Conservation (phyloP, 495 filamentous ascomycete species). For the Penicillium cinerascens region DNA sequence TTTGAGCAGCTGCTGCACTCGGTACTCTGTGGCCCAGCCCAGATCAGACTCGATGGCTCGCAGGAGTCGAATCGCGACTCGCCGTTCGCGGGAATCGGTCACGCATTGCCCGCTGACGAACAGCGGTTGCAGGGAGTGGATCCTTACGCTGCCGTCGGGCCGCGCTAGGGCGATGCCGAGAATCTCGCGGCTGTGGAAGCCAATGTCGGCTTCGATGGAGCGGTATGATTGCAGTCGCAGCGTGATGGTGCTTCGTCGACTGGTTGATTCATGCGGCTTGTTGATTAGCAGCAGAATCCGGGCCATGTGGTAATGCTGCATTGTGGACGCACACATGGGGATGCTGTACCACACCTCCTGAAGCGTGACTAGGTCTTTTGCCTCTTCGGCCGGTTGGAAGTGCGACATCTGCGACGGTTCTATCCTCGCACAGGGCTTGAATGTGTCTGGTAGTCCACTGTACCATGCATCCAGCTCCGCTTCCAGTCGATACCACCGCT, state of each 20-base stretch:
- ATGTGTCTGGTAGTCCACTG: constrained; percentile 54
- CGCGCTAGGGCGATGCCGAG: constrained; percentile 53
- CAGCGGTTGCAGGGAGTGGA: constrained; percentile 59
- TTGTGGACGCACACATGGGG: constrained; percentile 60
- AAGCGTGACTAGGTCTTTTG: constrained; percentile 37
- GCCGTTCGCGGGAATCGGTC: constrained; percentile 46
- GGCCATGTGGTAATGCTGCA: constrained; percentile 65
- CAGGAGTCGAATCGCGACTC: constrained; percentile 49
- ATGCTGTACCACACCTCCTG: constrained; percentile 61
- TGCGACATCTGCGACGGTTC: constrained; percentile 22
- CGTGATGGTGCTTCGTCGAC: constrained; percentile 46
- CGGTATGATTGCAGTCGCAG: constrained; percentile 52
- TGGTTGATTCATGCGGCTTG: constrained; percentile 56
- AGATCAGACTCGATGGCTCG: constrained; percentile 56
- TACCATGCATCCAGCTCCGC: constrained; percentile 58
- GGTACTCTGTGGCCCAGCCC: constrained; percentile 63
- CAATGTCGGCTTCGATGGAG: constrained; percentile 50
- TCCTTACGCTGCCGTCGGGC: constrained; percentile 52
- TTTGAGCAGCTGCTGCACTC: constrained; percentile 52
- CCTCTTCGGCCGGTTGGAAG: constrained; percentile 19
- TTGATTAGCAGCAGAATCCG: constrained; percentile 60
- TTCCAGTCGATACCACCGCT: constrained; percentile 54
- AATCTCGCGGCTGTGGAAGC: constrained; percentile 56
- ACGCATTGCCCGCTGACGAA: constrained; percentile 62
- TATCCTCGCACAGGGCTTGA: constrained; percentile 49